Evolutionary conservation across 2,329 filamentous ascomycete species (phyloP), one percentile per base, ranked within the genome.

Genomic region (Penicillium sp.): DNA sequence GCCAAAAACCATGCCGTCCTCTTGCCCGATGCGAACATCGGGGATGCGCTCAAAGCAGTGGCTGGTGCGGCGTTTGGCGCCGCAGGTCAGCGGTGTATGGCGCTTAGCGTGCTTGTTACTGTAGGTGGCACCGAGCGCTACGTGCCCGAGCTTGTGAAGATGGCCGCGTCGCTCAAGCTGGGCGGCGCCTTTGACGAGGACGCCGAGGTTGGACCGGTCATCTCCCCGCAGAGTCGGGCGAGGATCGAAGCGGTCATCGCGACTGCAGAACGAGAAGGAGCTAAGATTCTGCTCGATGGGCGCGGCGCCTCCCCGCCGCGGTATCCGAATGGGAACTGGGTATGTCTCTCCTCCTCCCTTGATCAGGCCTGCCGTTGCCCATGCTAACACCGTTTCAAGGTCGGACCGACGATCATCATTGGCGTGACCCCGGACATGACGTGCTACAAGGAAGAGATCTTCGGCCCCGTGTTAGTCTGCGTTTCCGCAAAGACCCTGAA

Each of bases 1-100:
- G 88, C 88, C 3, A 90, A 90, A 82, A 90, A 90, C 80, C 88
- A 90, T 73, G 87, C 87, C 47, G 86, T 86, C 51, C 82, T 90
- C 26, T 79, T 90, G 30, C 87, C 88, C 1, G 88, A 90, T 75
- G 86, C 83, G 80, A 88, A 90, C 80, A 90, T 89, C 82, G 88
- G 89, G 77, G 86, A 88, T 61, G 82, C 87, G 3, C 74, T 90
- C 48, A 89, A 90, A 69, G 86, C 87, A 31, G 88, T 90, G 72
- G 82, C 84, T 7, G 88, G 88, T 63, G 88, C 88, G 49, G 88
- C 88, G 2, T 90, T 90, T 64, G 88, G 88, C 69, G 88, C 88
- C 63, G 88, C 88, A 44, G 88, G 88, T 9, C 88, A 90, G 78
- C 81, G 88, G 61, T 90, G 88, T 73, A 90, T 90, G 88, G 88